These are phyloP conservation scores for Lasiosphaeria ovina DNA, from an alignment of 495 filamentous ascomycete species.

Conservation along the genomic window DNA sequence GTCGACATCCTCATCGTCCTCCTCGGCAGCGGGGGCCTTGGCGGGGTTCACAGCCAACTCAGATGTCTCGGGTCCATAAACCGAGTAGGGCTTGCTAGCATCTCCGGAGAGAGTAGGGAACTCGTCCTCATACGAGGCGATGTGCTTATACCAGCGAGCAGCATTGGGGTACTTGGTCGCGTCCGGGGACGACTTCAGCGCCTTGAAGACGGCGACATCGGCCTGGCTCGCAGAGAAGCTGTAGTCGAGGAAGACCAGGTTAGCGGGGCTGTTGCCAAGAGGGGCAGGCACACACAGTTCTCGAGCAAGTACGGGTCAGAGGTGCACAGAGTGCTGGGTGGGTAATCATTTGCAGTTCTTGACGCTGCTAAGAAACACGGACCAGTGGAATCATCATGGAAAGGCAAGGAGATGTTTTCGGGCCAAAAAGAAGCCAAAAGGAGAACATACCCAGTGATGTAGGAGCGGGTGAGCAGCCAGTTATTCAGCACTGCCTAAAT, in stretches of 20 bases:
- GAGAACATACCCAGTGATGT: conserved; percentile 79
- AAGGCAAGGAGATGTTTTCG: conserved; percentile 15
- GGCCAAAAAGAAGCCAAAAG: conserved; percentile 1
- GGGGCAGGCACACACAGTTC: not conserved
- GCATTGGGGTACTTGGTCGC: conserved; percentile 87
- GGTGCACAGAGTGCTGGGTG: conserved; percentile 65
- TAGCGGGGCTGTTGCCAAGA: conserved; percentile 1
- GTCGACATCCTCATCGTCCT: conserved; percentile 82
- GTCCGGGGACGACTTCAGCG: conserved; percentile 70
- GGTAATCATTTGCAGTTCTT: conserved; percentile 94
- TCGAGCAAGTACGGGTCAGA: conserved; percentile 60
- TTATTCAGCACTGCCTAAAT: conserved; percentile 75
- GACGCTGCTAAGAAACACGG: conserved; percentile 99
- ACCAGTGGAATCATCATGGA: conserved; percentile 89
- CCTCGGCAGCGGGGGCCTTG: conserved; percentile 65
- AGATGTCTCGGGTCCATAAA: conserved; percentile 83
- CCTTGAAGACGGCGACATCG: conserved; percentile 93
- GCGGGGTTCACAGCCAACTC: conserved; percentile 78
- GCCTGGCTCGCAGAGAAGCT: conserved; percentile 89
- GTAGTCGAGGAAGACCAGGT: conserved; percentile 15
- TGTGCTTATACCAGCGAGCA: conserved; percentile 98
- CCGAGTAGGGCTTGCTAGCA: conserved; percentile 78
- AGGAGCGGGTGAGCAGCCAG: conserved; percentile 87
- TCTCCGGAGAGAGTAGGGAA: conserved; percentile 91
- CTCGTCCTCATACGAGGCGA: conserved; percentile 82